phyloP scores from a whole-genome alignment of 2,329 filamentous ascomycete genomes.

The Cytospora chrysosperma region DNA sequence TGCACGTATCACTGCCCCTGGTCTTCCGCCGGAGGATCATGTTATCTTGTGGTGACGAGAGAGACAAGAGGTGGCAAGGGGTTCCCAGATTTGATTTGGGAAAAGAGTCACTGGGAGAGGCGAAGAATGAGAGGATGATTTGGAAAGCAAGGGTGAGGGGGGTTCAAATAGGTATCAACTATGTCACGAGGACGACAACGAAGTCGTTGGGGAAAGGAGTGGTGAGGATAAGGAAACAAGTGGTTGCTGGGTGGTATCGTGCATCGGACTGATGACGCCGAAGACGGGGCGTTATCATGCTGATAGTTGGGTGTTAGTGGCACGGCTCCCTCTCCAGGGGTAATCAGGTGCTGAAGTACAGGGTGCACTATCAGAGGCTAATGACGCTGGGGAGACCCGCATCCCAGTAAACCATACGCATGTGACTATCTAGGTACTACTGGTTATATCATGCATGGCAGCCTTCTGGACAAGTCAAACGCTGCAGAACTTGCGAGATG shows the following conservation, averaged over 20 bases:
- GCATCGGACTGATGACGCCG: neutral
- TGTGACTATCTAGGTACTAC: neutral
- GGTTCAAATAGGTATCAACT: neutral
- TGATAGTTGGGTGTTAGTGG: neutral
- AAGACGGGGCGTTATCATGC: neutral
- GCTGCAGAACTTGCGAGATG: neutral
- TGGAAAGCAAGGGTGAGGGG: neutral
- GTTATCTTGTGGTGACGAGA: neutral
- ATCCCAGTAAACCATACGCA: neutral
- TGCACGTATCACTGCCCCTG: conserved; percentile 38
- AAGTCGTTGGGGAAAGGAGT: neutral
- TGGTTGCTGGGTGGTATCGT: neutral
- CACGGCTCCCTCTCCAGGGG: neutral
- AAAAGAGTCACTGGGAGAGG: neutral
- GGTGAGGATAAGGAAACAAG: neutral
- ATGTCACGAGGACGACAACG: neutral
- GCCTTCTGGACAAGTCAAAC: neutral
- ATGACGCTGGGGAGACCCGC: neutral
- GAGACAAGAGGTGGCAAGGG: too few species aligned
- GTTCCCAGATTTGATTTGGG: neutral
- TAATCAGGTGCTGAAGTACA: neutral
- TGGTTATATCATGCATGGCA: neutral
- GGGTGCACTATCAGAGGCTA: neutral
- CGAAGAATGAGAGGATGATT: neutral
- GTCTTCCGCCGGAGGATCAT: conserved; percentile 33